These are phyloP conservation scores for Trichophyton rubrum DNA, from an alignment of 2,329 filamentous ascomycete species.

Conservation along the genomic window DNA sequence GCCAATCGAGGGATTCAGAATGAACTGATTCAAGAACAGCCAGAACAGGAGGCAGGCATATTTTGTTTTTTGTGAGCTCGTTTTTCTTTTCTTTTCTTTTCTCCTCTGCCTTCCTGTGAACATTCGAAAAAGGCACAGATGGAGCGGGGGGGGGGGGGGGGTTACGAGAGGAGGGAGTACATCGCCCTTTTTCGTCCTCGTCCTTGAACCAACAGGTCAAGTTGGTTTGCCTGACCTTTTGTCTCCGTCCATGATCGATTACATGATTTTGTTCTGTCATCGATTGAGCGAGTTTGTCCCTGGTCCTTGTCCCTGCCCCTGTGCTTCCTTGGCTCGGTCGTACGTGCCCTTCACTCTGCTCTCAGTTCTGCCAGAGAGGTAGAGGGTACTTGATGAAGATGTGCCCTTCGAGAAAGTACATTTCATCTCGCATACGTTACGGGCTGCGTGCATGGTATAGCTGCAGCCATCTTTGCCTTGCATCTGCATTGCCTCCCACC, in stretches of 20 bases:
- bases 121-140: not conserved
- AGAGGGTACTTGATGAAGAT: no score
- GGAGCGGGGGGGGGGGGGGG: not conserved
- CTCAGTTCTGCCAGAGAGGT: not conserved
- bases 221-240: not conserved
- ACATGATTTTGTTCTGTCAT: not conserved
- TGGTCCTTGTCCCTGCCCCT: not conserved
- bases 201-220: not conserved
- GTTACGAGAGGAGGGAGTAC: not conserved
- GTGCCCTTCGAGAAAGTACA: not conserved
- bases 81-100: not conserved
- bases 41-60: not conserved
- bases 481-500: constrained; percentile 2
- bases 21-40: not conserved
- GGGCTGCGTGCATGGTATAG: not conserved
- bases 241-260: not conserved
- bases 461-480: constrained; percentile 3
- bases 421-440: constrained; percentile 1
- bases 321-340: not conserved
- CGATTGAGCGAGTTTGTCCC: constrained; percentile 1
- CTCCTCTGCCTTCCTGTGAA: not conserved
- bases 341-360: not conserved
- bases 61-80: not conserved
- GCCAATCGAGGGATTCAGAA: not conserved
- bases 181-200: not conserved